A percentile compares a stretch with the other conserved stretches of the same genome.
Evolutionary conservation across 305 asterid genomes (phyloP).

Genomic region (Ajuga reptans): DNA sequence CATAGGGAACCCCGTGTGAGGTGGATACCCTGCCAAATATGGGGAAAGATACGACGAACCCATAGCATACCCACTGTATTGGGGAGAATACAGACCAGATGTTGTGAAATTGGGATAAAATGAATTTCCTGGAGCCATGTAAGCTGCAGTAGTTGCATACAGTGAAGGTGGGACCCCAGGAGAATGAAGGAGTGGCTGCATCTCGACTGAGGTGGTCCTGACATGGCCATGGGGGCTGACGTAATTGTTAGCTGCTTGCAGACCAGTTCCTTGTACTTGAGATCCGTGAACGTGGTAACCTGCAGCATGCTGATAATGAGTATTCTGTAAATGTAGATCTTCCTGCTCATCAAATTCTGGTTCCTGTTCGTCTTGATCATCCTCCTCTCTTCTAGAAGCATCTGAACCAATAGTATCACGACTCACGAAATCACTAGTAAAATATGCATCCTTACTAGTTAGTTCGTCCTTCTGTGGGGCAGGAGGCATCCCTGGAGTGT

Average conservation of each 20-base stretch:
- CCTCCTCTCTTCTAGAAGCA: conserved; percentile 31
- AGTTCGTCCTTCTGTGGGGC: conserved; percentile 32
- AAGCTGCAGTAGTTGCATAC: conserved; percentile 63
- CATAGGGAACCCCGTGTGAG: conserved; percentile 43
- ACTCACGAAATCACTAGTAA: conserved; percentile 27
- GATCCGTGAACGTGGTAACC: conserved; percentile 37
- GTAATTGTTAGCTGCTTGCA: conserved; percentile 30
- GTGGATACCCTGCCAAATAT: conserved; percentile 53
- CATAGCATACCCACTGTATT: conserved; percentile 57
- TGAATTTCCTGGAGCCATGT: conserved; percentile 58
- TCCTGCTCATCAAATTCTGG: conserved; percentile 33
- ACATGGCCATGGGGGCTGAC: conserved; percentile 27
- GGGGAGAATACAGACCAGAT: conserved; percentile 59
- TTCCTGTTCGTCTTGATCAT: conserved; percentile 32
- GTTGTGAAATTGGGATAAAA: conserved; percentile 40
- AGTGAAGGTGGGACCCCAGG: conserved; percentile 52
- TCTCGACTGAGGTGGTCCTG: conserved; percentile 37
- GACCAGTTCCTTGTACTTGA: conserved; percentile 38
- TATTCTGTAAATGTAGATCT: conserved; percentile 31
- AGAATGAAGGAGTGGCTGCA: conserved; percentile 41
- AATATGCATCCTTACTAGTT: conserved; percentile 28
- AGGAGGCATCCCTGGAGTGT: conserved; percentile 29
- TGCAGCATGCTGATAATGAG: conserved; percentile 33
- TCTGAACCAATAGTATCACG: conserved; percentile 29
- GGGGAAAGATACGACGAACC: conserved; percentile 54